Evolutionary conservation across 345 rosid species (phyloP).

Genomic region (Citrus australasica): DNA sequence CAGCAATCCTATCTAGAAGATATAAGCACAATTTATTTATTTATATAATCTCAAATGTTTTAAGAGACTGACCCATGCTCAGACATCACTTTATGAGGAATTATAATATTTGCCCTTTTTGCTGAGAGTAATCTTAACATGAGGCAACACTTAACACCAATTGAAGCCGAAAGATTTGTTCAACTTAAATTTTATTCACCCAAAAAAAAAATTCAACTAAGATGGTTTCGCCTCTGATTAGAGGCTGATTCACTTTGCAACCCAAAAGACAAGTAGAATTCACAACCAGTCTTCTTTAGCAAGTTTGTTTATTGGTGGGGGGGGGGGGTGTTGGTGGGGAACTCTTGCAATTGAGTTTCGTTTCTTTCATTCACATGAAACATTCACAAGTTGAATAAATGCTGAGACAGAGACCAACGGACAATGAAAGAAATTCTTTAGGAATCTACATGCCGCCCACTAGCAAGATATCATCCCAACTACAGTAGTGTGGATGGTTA

Average conservation of each 20-base stretch:
- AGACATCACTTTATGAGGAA: neutral
- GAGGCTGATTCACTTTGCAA: neutral
- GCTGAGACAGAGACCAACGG: neutral
- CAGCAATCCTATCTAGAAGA: neutral
- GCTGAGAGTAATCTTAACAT: neutral
- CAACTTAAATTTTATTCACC: neutral
- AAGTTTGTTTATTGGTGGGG: neutral
- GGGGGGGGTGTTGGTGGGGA: too few relatives aligned
- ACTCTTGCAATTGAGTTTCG: neutral
- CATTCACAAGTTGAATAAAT: neutral
- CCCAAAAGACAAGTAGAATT: neutral
- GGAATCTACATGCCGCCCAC: neutral
- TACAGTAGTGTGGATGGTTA: too few relatives aligned
- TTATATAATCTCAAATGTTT: neutral
- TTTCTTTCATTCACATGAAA: neutral
- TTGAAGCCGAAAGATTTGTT: neutral
- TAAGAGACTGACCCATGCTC: neutral
- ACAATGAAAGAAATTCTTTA: neutral
- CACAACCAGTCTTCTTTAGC: neutral
- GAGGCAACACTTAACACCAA: neutral
- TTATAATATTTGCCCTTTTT: neutral
- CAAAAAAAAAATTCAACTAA: neutral
- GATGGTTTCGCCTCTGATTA: neutral
- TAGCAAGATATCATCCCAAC: too few relatives aligned
- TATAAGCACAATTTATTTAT: neutral